phyloP scores from a whole-genome alignment of 768 basidiomycete species.

The Hygrophoropsis aurantiaca region DNA sequence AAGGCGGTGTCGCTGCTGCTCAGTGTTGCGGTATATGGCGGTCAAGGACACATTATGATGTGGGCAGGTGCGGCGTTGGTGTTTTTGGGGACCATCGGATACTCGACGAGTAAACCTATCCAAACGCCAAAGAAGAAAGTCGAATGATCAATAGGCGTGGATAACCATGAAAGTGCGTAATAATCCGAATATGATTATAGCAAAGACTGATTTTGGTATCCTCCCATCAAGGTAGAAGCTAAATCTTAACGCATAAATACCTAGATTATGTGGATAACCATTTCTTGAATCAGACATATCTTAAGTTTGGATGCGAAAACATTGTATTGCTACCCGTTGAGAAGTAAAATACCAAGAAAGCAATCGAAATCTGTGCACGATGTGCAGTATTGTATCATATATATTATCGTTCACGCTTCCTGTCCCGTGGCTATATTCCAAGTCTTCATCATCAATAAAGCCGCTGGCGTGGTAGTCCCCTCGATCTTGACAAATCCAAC shows the following conservation, averaged over 20 bases:
- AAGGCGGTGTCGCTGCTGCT: conserved; percentile 78
- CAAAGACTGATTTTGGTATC: too few species aligned
- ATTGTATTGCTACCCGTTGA: too few species aligned
- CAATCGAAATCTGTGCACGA: neutral
- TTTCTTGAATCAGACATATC: too few species aligned
- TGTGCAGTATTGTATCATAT: neutral
- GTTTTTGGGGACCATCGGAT: conserved; percentile 67
- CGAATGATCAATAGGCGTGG: too few species aligned
- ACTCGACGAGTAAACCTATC: conserved; percentile 38
- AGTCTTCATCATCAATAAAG: conserved; percentile 57
- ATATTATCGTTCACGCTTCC: conserved; percentile 23
- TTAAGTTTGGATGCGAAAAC: too few species aligned
- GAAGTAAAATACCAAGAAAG: neutral
- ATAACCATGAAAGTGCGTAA: too few species aligned
- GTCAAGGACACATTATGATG: conserved; percentile 45
- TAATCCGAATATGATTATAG: too few species aligned
- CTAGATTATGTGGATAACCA: too few species aligned
- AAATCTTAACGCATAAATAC: too few species aligned
- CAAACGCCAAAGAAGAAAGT: conserved; percentile 23
- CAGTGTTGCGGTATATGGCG: conserved; percentile 56
- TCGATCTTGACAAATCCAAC: conserved; percentile 70
- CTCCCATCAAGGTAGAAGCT: too few species aligned
- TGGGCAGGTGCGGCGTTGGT: conserved; percentile 72
- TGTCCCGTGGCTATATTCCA: conserved; percentile 75
- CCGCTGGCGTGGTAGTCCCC: conserved; percentile 54